These are phyloP conservation scores for Phytophthora megakarya DNA, from an alignment of 352 stramenopile genomes.

Conservation along the genomic window DNA sequence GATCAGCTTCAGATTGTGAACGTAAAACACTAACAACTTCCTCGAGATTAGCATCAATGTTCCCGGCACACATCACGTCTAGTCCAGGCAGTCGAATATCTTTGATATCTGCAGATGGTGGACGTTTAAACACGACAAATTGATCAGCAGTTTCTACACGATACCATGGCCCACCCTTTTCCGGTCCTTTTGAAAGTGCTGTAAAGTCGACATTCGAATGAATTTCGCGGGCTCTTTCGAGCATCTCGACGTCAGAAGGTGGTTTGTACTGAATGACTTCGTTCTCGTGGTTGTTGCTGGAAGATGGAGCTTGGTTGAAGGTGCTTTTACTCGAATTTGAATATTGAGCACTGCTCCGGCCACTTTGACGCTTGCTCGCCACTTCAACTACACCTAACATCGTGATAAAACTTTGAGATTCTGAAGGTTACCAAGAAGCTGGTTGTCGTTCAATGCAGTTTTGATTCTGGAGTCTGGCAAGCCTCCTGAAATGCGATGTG, in stretches of 20 bases:
- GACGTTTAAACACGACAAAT: slow-evolving; percentile 21
- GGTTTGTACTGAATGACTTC: slow-evolving; percentile 8
- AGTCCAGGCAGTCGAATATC: slow-evolving; percentile 3
- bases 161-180: slow-evolving; percentile 15
- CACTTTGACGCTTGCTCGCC: slow-evolving; percentile 3
- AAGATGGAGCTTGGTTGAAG: neutral
- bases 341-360: slow-evolving; percentile 9
- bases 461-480: too few relatives aligned
- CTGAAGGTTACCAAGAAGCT: neutral
- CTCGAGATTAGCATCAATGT: slow-evolving; percentile 25
- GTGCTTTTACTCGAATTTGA: slow-evolving; percentile 6
- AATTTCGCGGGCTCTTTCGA: slow-evolving; percentile 13
- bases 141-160: slow-evolving; percentile 13
- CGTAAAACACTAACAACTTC: slow-evolving; percentile 26
- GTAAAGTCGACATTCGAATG: slow-evolving; percentile 17
- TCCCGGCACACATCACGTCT: slow-evolving; percentile 30
- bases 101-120: neutral
- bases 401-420: neutral
- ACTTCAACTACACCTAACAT: slow-evolving; percentile 1
- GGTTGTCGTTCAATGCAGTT: too few relatives aligned
- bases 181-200: slow-evolving; percentile 11
- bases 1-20: slow-evolving; percentile 16
- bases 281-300: slow-evolving; percentile 4
- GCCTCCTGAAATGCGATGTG: neutral
- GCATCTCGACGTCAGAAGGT: slow-evolving; percentile 17